Evolutionary conservation across 352 stramenopile species (phyloP), one percentile per base, ranked within the genome.

Genomic region (Globisporangium lucens): DNA sequence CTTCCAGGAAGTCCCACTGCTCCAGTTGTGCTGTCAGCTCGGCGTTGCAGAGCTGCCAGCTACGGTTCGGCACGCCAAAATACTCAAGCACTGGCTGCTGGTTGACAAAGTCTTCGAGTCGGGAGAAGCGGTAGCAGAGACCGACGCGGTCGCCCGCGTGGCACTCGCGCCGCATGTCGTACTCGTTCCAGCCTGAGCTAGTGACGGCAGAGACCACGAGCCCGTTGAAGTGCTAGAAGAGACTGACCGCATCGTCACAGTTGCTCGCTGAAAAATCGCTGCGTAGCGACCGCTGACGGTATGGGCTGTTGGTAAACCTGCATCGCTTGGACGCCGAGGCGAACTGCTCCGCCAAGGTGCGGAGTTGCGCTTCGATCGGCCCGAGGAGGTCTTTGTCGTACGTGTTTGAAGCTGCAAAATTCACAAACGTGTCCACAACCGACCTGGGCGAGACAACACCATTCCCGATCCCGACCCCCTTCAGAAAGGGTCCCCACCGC

Each of bases 401-500:
- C 12, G 72, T 52, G 49, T 86, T 89, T 0, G 67, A 66, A 41
- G 63, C 59, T 6, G 78, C 77, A 65, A 89, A 94, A 1, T 79
- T 65, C 4, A 90, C 67, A 60, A 77, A 78, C 20, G 84, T 87
- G 46, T 87, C 66, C 27, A 80, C 67, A 36, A 81, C 69, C 3
- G 85, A 73, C 17, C 46, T 76, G 2, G 78, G 71, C 20, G 87
- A 94, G 20, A 91, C 84, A 6, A 92, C 73, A 0, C 87, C 88
- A 66, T 95, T 93, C 17, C 88, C 88, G 24, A 95, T 92, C 27
- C 75, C 90, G n/a, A 98, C 82, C 6, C 91, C 92, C 63, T 93
- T 92, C 33, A 97, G 70, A 8, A 65, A 67, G 2, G 66, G 52
- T 46, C 68, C 60, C 68, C 74, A 87, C 3, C 62, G 65, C 33